A percentile compares a stretch with the other conserved stretches of the same genome.
Evolutionary conservation across 768 basidiomycete genomes (phyloP).

Genomic region (Neoboletus brunneissimus): DNA sequence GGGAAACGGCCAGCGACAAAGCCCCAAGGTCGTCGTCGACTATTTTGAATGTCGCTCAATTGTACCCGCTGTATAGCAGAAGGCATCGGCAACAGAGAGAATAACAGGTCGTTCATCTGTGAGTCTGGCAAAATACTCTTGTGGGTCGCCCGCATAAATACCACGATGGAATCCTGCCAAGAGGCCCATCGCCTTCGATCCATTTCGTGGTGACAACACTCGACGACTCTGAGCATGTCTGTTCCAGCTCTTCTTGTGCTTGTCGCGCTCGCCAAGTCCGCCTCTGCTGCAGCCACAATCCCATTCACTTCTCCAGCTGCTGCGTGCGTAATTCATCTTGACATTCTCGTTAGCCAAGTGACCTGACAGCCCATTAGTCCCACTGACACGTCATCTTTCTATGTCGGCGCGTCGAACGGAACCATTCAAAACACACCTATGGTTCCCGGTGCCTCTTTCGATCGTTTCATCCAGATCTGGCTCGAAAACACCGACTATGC

Average conservation of each 20-base stretch:
- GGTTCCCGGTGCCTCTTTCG: slow-evolving; percentile 43
- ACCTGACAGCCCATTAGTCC: slow-evolving; percentile 10
- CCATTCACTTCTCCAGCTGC: slow-evolving; percentile 24
- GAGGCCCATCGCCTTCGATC: not conserved
- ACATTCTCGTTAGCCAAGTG: not conserved
- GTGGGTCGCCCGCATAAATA: slow-evolving; percentile 7
- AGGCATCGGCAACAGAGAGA: not conserved
- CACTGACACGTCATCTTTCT: slow-evolving; percentile 34
- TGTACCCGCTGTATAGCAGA: not conserved
- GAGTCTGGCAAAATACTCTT: not conserved
- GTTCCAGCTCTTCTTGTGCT: slow-evolving; percentile 11
- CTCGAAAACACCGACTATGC: slow-evolving; percentile 57
- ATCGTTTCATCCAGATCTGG: slow-evolving; percentile 51
- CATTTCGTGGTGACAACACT: not conserved
- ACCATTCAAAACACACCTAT: slow-evolving; percentile 36
- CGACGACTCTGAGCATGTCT: slow-evolving; percentile 6
- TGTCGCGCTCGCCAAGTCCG: slow-evolving; percentile 12
- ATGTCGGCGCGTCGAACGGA: slow-evolving; percentile 41
- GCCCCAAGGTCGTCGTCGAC: not conserved
- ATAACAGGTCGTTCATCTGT: not conserved
- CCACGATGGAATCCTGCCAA: not conserved
- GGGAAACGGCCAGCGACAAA: not conserved
- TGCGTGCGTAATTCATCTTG: slow-evolving; percentile 15
- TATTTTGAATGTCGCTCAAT: not conserved
- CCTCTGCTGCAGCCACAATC: slow-evolving; percentile 12